Base-by-base conservation (phyloP, 768 basidiomycete genomes). In the Leccinum rimulosum region DNA sequence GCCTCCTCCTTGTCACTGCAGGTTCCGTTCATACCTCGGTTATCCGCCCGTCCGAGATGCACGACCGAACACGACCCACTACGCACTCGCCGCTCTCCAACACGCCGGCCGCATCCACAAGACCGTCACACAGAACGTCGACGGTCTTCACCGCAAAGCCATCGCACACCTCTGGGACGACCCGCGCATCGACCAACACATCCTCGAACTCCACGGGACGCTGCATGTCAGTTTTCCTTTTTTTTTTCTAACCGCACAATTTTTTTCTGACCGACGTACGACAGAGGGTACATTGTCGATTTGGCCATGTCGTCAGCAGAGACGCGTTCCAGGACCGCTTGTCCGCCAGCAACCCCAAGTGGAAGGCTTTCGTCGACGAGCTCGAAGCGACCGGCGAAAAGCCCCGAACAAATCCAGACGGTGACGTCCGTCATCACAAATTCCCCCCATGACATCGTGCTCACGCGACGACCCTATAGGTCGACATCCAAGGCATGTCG, bases 51-150 rank as follows among this genome's bases (percentile, higher is more conserved):
- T 98, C 33, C 82, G 89, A n/a, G 84, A 88, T 53, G 81, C 95
- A 0, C 80, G 81, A 50, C 93, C 95, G 4, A 98, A 97, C 65
- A 86, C 93, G 4, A 95, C 90, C 0, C 96, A 98, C 70, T 91
- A 84, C 65, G 88, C 91, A 9, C 75, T 98, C 28, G 89, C 91
- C 6, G 92, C 94, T 3, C 77, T 97, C 50, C 88, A 92, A 66
- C 78, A 91, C 63, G 74, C 88, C 9, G 82, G 80, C 3, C 73
- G 85, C 54, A 77, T 91, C 19, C 73, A 80, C 22, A 75, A 77
- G 28, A 71, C 95, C 33, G 85, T 98, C 61, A 98, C 96, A 0
- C 89, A 88, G 73, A 91, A 91, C 64, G 95, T 98, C n/a, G 96
- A 98, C 67, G 95, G 94, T 2, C 82, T 98, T 6, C 95, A 98